Evolutionary conservation across 2,329 filamentous ascomycete genomes (phyloP), one percentile per base, ranked within the genome.

Genomic region (Phialocephala sp.): DNA sequence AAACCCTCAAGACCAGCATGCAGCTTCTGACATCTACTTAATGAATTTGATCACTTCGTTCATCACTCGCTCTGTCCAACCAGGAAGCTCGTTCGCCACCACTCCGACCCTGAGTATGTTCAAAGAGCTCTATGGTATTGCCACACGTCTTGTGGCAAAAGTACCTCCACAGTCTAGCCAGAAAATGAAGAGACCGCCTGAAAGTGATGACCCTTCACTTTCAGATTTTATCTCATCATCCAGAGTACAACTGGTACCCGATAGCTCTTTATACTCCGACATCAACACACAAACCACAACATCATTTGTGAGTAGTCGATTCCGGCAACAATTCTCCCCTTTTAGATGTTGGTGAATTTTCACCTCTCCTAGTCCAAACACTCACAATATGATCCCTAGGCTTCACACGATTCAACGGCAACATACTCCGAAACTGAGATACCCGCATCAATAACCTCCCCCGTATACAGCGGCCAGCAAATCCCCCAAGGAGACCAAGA

Each of bases 1-100:
- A 75, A 97, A 97, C 71, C 95, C 94, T 0, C 86, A 93, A 62
- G 94, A 97, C 74, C 87, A 90, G 1, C 86, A 92, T 55, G 94
- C 93, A 35, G 88, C 91, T 62, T 92, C 92, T 0, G 94, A 98
- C 76, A 87, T 94, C 24, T 90, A 90, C 70, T 81, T 97, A 22
- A 97, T 98, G 92, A 91, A 89, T 71, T 84, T 93, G 12, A 94
- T 98, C 36, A 65, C 59, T 32, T 60, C 58, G 9, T 71, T 71
- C 63, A 64, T 67, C 3, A 39, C 18, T 63, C 32, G 41, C 8
- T 64, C 54, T 61, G 62, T 66, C 24, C 60, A 64, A 47, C 67
- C 63, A 22, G 62, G 54, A n/a, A 61, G 56, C 35, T 62, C 62
- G 12, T 67, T 67, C 35, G 66, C 61, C 41, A 41, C 55, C 36